Percentiles rank a stretch among this genome's conserved stretches.
These are phyloP conservation scores for Hyaloperonospora arabidopsidis DNA, from an alignment of 352 stramenopile genomes.

Conservation along the genomic window DNA sequence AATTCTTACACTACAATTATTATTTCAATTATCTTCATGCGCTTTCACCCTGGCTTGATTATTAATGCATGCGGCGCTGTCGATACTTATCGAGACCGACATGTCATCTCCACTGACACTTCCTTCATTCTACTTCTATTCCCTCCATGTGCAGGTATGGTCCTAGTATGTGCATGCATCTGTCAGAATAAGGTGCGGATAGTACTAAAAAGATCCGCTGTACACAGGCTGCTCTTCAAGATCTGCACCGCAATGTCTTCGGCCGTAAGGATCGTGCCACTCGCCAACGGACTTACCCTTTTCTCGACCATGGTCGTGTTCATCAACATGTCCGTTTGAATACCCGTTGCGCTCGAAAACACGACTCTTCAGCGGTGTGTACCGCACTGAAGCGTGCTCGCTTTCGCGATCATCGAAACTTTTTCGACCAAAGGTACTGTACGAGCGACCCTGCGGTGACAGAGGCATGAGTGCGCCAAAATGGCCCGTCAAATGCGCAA, in stretches of 20 bases:
- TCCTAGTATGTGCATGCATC: too few species aligned
- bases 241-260: slow-evolving; percentile 19
- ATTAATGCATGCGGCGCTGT: too few species aligned
- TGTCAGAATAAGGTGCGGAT: too few species aligned
- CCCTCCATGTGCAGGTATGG: too few species aligned
- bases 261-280: slow-evolving; percentile 19
- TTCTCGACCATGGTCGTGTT: slow-evolving; percentile 9
- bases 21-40: too few species aligned
- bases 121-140: too few species aligned
- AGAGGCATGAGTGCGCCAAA: slow-evolving; percentile 79
- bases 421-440: slow-evolving; percentile 35
- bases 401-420: slow-evolving; percentile 43
- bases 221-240: slow-evolving; percentile 25
- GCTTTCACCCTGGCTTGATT: too few species aligned
- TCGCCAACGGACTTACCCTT: slow-evolving; percentile 15
- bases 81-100: too few species aligned
- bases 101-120: too few species aligned
- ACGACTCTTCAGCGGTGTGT: slow-evolving; percentile 20
- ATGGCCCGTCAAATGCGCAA: slow-evolving; percentile 46
- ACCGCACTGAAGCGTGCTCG: slow-evolving; percentile 35
- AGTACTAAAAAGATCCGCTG: slow-evolving; percentile 25
- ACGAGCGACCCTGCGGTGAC: slow-evolving; percentile 39
- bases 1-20: too few species aligned
- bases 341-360: slow-evolving; percentile 16
- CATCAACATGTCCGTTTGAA: slow-evolving; percentile 13